Evolutionary conservation across 2,329 filamentous ascomycete genomes (phyloP), one percentile per base, ranked within the genome.

Genomic region (Neopestalotiopsis rosae): DNA sequence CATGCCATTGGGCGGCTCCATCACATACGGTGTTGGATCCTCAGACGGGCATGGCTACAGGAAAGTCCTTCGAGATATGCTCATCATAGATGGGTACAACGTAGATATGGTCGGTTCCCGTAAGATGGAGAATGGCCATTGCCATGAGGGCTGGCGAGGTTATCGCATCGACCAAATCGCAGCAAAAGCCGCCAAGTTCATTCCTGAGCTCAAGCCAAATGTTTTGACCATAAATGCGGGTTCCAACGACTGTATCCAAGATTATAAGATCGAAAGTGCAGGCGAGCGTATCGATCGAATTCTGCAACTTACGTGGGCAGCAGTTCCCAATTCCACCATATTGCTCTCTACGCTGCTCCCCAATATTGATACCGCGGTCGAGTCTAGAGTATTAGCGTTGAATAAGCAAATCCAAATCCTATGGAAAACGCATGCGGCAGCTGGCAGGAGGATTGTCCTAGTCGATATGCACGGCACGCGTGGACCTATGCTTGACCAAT

Each of bases 11-110:
- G 52, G 52, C 52, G 52, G 52, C 7, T 57, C 52, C 17, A 57
- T 57, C 14, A 57, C 52, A 7, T 14, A 57, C 14, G 52, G 52
- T 57, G 24, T 57, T 7, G 52, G 52, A n/a, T 57, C 52, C 24
- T 57, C 52, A 14, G 52, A 57, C 24, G 24, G 24, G 24, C 7
- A 83, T 72, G 81, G 82, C 63, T 84, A 83, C 74, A 81, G 82
- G 42, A 67, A 73, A 24, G 68, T 72, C 57, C 75, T 84, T 3
- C 76, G 75, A 58, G 67, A 73, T 30, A 72, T 78, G 38, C 77
- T 83, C 45, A 49, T 70, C n/a, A 69, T 70, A n/a, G 73, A 75
- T 24, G 79, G 79, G 38, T 80, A 79, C 76, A 69, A 69, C 28
- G 76, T 80, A 61, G 56, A 74, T 67, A 71, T 72, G 42, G 75